Evolutionary conservation across 1,284 basidiomycete species (phyloP).

Genomic region (Xanthoconium separans): DNA sequence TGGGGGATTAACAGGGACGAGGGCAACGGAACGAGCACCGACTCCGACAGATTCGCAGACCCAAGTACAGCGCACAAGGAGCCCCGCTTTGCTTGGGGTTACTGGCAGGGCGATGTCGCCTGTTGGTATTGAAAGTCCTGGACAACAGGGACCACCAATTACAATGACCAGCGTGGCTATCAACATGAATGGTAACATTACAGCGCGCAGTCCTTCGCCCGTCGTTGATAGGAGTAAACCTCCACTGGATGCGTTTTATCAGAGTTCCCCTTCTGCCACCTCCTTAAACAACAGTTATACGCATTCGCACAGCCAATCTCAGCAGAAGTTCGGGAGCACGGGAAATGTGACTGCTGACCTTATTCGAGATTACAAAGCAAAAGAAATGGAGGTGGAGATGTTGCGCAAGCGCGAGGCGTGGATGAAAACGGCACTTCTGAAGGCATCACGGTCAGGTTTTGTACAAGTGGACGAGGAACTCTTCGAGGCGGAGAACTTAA

Average conservation of each 20-base stretch:
- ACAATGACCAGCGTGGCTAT: conserved; percentile 57
- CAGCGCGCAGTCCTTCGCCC: conserved; percentile 66
- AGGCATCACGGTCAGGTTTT: conserved; percentile 83
- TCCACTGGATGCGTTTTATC: conserved; percentile 61
- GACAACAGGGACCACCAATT: conserved; percentile 37
- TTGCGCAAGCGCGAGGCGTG: conserved; percentile 80
- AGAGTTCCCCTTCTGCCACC: conserved; percentile 51
- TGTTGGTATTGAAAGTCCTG: conserved; percentile 34
- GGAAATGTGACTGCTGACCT: conserved; percentile 73
- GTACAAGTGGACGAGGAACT: conserved; percentile 57
- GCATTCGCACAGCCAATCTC: conserved; percentile 29
- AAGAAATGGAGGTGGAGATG: conserved; percentile 78
- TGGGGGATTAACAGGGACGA: conserved; percentile 32
- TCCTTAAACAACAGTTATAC: conserved; percentile 34
- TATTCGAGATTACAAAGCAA: conserved; percentile 74
- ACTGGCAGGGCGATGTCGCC: conserved; percentile 60
- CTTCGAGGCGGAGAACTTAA: conserved; percentile 38
- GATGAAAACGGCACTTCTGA: conserved; percentile 81
- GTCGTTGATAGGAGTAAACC: conserved; percentile 51
- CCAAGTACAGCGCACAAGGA: conserved; percentile 56
- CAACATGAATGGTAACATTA: conserved; percentile 43
- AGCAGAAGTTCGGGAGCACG: conserved; percentile 53
- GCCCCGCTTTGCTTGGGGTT: conserved; percentile 48
- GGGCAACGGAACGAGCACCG: conserved; percentile 46
- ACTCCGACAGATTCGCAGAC: conserved; percentile 40